Base-by-base conservation (phyloP, 1,284 basidiomycete genomes). In the Pascua sp. region DNA sequence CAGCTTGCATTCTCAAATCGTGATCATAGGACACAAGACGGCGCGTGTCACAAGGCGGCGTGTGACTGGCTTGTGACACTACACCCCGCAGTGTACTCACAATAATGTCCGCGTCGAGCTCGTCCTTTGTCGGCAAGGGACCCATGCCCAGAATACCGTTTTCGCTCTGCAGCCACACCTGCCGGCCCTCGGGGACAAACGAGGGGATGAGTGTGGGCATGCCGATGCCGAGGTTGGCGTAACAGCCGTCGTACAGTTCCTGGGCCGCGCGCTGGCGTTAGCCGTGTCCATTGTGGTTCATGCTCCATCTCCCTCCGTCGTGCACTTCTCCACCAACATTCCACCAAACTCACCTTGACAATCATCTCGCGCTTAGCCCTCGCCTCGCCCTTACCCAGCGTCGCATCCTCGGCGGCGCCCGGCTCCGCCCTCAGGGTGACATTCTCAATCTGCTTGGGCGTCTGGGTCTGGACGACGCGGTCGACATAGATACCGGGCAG, bases 81-180 rank as follows among this genome's bases (percentile, higher is more conserved):
- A 42, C 10, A 41, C 15, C 40, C 40, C n/a, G n/a, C n/a, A n/a
- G n/a, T n/a, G 40, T 4, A 42, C 41, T 42, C 41, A 42, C 94
- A 69, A 95, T 90, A 61, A 94, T 83, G 69, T 95, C 91, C 88
- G 90, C 84, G 75, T 96, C 92, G 15, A 95, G 82, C 71, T 93
- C 81, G 44, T 89, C 83, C 75, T 86, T 81, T 7, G 89, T 89
- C 11, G 93, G 93, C 72, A 93, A 94, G 32, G 92, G 91, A 1
- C 93, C 93, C 90, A 96, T 92, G 51, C 91, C 92, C 60, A 97
- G 81, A 58, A 96, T 88, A 54, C 92, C 92, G 68, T 97, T 97
- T 81, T 97, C 92, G 67, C 44, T 91, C 76, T 97, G 93, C 67
- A 94, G 74, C 89, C 90, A 93, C 39, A 96, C 89, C 51, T 84